These are phyloP conservation scores for Zopfochytrium polystomum DNA, from an alignment of 371 early-diverging fungal species.

Conservation along the genomic window DNA sequence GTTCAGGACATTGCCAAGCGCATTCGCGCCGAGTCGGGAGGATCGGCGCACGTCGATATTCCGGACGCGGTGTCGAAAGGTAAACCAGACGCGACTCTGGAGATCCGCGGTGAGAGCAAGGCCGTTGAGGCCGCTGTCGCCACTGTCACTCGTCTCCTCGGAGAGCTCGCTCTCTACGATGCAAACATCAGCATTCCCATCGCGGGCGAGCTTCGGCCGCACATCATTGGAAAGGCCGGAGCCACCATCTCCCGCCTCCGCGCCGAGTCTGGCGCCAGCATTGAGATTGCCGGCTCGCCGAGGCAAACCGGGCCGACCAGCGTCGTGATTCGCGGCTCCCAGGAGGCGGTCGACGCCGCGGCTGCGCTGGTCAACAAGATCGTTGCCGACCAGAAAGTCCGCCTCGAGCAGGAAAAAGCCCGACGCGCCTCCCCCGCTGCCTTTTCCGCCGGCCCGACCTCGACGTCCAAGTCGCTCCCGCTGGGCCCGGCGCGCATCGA, in stretches of 20 bases:
- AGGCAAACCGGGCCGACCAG: slow-evolving; percentile 53
- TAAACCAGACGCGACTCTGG: slow-evolving; percentile 21
- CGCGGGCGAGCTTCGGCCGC: slow-evolving; percentile 52
- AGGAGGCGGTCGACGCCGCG: slow-evolving; percentile 69
- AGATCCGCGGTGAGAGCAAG: slow-evolving; percentile 38
- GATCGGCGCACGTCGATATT: slow-evolving; percentile 31
- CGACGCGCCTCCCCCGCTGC: slow-evolving; percentile 23
- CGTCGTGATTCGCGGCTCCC: slow-evolving; percentile 74
- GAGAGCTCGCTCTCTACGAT: slow-evolving; percentile 33
- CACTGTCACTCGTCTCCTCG: slow-evolving; percentile 20
- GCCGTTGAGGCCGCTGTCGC: slow-evolving; percentile 33
- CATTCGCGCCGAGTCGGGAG: slow-evolving; percentile 27
- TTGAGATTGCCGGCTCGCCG: slow-evolving; percentile 52
- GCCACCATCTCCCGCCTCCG: slow-evolving; percentile 67
- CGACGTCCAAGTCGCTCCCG: not conserved
- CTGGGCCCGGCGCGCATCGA: slow-evolving; percentile 29
- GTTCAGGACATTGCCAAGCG: slow-evolving; percentile 35
- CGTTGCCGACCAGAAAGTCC: slow-evolving; percentile 57
- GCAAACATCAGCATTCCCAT: slow-evolving; percentile 25
- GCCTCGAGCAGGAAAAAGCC: slow-evolving; percentile 24
- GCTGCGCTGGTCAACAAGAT: slow-evolving; percentile 61
- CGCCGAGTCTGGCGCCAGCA: slow-evolving; percentile 48
- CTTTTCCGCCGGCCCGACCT: slow-evolving; percentile 22
- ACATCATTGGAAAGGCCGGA: slow-evolving; percentile 74
- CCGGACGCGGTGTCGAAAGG: slow-evolving; percentile 23